Percentiles rank a stretch among this genome's conserved stretches.
phyloP scores from a whole-genome alignment of 805 yeast species.

The Kuraishia floccosa region DNA sequence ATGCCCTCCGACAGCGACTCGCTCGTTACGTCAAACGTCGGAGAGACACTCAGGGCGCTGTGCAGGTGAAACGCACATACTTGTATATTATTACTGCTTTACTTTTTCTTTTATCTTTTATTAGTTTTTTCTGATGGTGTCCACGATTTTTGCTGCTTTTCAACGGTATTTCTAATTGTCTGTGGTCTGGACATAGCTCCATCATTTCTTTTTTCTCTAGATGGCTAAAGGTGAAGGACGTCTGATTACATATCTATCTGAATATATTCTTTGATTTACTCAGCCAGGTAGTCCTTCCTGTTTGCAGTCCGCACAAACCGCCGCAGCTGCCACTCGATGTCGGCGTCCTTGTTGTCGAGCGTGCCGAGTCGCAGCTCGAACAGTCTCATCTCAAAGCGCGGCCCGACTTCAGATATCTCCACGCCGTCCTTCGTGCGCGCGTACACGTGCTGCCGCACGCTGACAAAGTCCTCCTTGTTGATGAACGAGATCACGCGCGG shows the following conservation, averaged over 20 bases:
- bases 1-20: slow-evolving; percentile 8
- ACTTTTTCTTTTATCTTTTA: too few species aligned
- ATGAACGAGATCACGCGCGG: slow-evolving; percentile 90
- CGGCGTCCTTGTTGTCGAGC: slow-evolving; percentile 91
- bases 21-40: slow-evolving; percentile 20
- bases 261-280: slow-evolving; percentile 4
- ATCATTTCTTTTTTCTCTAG: not conserved
- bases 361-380: slow-evolving; percentile 86
- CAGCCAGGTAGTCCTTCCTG: slow-evolving; percentile 75
- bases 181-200: too few species aligned
- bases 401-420: slow-evolving; percentile 94
- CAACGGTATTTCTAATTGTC: too few species aligned
- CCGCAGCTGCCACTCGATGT: slow-evolving; percentile 92
- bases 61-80: too few species aligned
- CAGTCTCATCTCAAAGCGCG: slow-evolving; percentile 94
- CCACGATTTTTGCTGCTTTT: slow-evolving; percentile 2
- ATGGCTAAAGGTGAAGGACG: slow-evolving; percentile 1
- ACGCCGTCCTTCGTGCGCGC: slow-evolving; percentile 82
- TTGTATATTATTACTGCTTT: too few species aligned
- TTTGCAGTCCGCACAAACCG: slow-evolving; percentile 92
- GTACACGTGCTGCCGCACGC: slow-evolving; percentile 92
- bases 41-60: slow-evolving; percentile 19
- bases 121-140: slow-evolving; percentile 6
- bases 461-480: slow-evolving; percentile 82
- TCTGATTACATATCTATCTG: not conserved